Evolutionary conservation across 2,329 filamentous ascomycete species (phyloP).

Genomic region (Mariannaea sp.): DNA sequence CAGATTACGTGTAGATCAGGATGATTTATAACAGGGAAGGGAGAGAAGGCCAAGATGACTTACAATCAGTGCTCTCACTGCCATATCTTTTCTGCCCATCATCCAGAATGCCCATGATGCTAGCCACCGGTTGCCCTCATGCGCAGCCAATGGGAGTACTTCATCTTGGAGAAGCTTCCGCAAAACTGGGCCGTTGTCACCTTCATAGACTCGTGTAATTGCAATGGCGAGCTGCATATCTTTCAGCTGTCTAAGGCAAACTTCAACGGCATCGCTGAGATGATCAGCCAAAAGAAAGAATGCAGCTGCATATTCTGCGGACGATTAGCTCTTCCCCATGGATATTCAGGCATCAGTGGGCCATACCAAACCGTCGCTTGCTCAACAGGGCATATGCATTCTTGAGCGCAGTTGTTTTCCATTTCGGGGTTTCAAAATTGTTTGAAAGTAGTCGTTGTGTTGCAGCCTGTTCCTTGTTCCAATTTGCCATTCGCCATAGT

Average conservation of each 20-base stretch:
- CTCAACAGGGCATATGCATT: conserved; percentile 96
- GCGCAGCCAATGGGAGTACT: conserved; percentile 75
- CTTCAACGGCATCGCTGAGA: conserved; percentile 81
- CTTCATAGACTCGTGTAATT: conserved; percentile 85
- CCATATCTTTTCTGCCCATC: conserved; percentile 78
- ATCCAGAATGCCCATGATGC: conserved; percentile 97
- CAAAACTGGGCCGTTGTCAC: conserved; percentile 77
- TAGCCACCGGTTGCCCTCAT: conserved; percentile 88
- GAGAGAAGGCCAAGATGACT: conserved; percentile 41
- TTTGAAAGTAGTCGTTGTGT: conserved; percentile 85
- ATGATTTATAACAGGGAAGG: conserved; percentile 13
- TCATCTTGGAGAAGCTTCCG: conserved; percentile 77
- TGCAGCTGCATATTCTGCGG: conserved; percentile 83
- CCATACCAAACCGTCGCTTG: conserved; percentile 79
- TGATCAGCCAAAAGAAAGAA: conserved; percentile 93
- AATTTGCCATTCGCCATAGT: conserved; percentile 91
- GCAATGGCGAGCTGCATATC: conserved; percentile 91
- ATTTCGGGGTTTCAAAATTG: conserved; percentile 85
- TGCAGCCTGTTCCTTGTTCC: conserved; percentile 82
- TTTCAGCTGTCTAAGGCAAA: conserved; percentile 84
- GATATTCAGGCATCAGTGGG: neutral
- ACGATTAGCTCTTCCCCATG: conserved; percentile 44
- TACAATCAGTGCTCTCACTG: conserved; percentile 81
- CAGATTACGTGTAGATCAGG: neutral
- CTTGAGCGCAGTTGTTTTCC: conserved; percentile 88